Base-by-base conservation (phyloP, 208 protist species). In the Wallacemonas sp. region DNA sequence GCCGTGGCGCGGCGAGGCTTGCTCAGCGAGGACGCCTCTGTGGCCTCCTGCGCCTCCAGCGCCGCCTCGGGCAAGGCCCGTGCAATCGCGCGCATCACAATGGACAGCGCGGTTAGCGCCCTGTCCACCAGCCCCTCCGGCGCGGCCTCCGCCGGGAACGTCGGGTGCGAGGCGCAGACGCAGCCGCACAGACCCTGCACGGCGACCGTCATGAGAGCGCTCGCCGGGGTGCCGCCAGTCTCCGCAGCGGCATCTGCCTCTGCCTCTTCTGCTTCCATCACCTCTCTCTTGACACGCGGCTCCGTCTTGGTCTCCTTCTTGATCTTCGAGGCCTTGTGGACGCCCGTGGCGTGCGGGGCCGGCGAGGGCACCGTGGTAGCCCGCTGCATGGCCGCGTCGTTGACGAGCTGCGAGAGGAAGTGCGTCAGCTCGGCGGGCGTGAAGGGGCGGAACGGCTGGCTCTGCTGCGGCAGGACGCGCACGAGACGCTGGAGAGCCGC, bases 111-210 rank as follows among this genome's bases (percentile, higher is more conserved):
- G 20, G 80, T 73, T 26, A 91, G 67, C 23, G 81, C 66, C 20
- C 69, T 66, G 25, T 79, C 74, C 50, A 90, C 63, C 11, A 80
- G 31, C 14, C 77, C 78, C 29, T 84, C 83, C 11, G 76, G 61
- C 22, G 86, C 72, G 4, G 73, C 39, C 32, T 69, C 79, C 0
- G 70, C 66, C 0, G 76, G 75, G 50, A 94, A 85, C 25, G 77
- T 72, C 5, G 82, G 71, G 57, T 90, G 83, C 3, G 82, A 55
- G 46, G 91, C 39, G 44, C 74, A 82, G 32, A 77, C 69, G 29
- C 74, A 79, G 68, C 83, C 85, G 41, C 77, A 72, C 55, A 86
- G 48, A n/a, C 67, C 79, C 18, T 66, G 80, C 61, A 71, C 28
- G 7, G 71, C 61, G 32, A 41, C 28, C 7, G 31, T n/a, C 52